Percentiles rank a stretch among this genome's conserved stretches.
phyloP scores from a whole-genome alignment of 805 yeast species.

The Dipodascopsis uninucleata region DNA sequence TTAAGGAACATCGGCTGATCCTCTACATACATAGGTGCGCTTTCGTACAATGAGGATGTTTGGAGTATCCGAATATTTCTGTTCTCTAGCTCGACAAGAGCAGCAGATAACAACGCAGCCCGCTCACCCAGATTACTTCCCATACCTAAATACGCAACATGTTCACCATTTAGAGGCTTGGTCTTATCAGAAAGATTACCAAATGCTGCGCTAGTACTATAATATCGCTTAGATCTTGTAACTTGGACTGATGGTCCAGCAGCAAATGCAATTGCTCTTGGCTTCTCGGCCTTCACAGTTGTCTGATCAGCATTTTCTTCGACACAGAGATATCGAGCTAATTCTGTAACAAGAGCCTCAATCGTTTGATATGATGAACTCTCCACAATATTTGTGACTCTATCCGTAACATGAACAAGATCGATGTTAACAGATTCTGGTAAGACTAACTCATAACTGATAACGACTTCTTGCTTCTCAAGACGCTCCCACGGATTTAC shows the following conservation, averaged over 20 bases:
- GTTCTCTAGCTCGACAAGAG: slow-evolving; percentile 49
- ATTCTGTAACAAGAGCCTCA: slow-evolving; percentile 79
- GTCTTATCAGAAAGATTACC: too few species aligned
- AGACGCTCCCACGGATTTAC: slow-evolving; percentile 87
- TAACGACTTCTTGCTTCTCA: slow-evolving; percentile 67
- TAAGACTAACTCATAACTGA: slow-evolving; percentile 53
- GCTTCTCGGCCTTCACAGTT: slow-evolving; percentile 69
- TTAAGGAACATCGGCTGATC: slow-evolving; percentile 81
- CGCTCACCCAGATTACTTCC: slow-evolving; percentile 85
- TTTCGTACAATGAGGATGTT: slow-evolving; percentile 76
- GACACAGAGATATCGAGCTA: slow-evolving; percentile 56
- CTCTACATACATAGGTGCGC: slow-evolving; percentile 86
- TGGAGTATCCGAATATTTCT: slow-evolving; percentile 48
- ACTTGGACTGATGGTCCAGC: slow-evolving; percentile 88
- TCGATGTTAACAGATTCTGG: slow-evolving; percentile 9
- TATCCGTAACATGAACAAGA: slow-evolving; percentile 41
- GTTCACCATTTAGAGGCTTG: slow-evolving; percentile 1
- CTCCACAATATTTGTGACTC: slow-evolving; percentile 54
- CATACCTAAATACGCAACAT: slow-evolving; percentile 67
- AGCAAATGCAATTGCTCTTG: slow-evolving; percentile 82
- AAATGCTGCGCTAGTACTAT: slow-evolving; percentile 11
- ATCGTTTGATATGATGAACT: slow-evolving; percentile 82
- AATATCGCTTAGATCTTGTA: slow-evolving; percentile 41
- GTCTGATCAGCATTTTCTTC: slow-evolving; percentile 42
- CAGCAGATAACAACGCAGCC: slow-evolving; percentile 53